Evolutionary conservation across 768 basidiomycete genomes (phyloP).

Genomic region (Galerina marginata): DNA sequence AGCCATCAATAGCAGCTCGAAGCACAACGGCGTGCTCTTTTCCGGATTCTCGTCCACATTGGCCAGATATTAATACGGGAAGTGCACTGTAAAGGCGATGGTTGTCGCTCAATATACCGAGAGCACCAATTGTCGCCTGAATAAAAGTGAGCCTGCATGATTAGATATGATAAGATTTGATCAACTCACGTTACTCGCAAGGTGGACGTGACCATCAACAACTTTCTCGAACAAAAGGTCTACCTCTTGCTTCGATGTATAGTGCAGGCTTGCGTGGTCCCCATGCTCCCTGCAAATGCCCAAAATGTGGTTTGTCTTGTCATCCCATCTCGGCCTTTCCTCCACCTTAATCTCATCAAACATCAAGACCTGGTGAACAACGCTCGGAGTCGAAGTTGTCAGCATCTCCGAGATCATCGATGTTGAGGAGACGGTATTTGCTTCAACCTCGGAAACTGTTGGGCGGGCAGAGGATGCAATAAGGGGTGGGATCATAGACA

Average conservation of each 20-base stretch:
- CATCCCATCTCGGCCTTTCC: slow-evolving; percentile 20
- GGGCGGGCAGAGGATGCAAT: slow-evolving; percentile 15
- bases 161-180: not conserved
- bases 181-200: not conserved
- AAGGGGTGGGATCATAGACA: slow-evolving; percentile 17
- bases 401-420: not conserved
- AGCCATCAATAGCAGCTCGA: slow-evolving; percentile 12
- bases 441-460: not conserved
- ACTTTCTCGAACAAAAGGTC: not conserved
- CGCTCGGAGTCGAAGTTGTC: no score
- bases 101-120: slow-evolving; percentile 26
- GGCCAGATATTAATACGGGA: slow-evolving; percentile 28
- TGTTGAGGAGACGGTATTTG: not conserved
- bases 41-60: slow-evolving; percentile 28
- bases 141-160: no score
- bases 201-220: not conserved
- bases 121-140: slow-evolving; percentile 30
- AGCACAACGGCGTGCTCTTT: slow-evolving; percentile 20
- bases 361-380: slow-evolving; percentile 20
- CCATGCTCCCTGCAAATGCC: slow-evolving; percentile 20
- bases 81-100: slow-evolving; percentile 22
- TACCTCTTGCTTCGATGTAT: not conserved
- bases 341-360: slow-evolving; percentile 22
- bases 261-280: not conserved
- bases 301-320: slow-evolving; percentile 12